Percentiles rank a stretch among this genome's conserved stretches.
These are phyloP conservation scores for Vigna nakashimae DNA, from an alignment of 306 rosid species.

Conservation along the genomic window DNA sequence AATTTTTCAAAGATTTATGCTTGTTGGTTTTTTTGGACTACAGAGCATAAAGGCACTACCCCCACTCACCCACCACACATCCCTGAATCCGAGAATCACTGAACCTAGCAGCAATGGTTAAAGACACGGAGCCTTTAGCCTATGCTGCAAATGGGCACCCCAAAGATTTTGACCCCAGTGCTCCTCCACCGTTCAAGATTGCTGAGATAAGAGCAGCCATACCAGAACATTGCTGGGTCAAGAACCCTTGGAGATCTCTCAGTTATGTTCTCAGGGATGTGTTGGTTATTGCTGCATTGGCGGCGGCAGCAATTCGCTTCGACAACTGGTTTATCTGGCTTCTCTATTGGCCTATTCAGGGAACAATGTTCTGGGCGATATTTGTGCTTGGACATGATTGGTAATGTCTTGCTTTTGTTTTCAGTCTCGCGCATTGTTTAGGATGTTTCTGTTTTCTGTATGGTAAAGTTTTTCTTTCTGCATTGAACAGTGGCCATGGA, in stretches of 20 bases:
- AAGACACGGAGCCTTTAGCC: background rate
- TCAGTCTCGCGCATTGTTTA: background rate
- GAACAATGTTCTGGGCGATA: conserved; percentile 98
- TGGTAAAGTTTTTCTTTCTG: background rate
- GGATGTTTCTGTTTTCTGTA: background rate
- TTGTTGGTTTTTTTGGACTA: background rate
- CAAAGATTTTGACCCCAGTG: conserved; percentile 73
- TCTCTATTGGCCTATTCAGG: conserved; percentile 81
- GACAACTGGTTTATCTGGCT: conserved; percentile 71
- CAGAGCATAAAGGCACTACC: background rate
- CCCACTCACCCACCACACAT: background rate
- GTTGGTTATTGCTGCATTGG: conserved; percentile 51
- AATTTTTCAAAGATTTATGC: background rate
- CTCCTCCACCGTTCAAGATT: conserved; percentile 85
- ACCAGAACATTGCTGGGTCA: conserved; percentile 90
- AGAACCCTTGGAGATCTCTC: conserved; percentile 81
- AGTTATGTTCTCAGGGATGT: conserved; percentile 76
- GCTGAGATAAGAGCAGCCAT: conserved; percentile 88
- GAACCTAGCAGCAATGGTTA: conserved; percentile 33
- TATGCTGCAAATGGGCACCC: conserved; percentile 18
- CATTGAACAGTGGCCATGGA: conserved; percentile 88
- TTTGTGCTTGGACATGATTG: conserved; percentile 98
- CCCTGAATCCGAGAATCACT: conserved; percentile 26
- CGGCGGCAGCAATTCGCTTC: conserved; percentile 54
- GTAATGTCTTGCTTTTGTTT: conserved; percentile 40